These are phyloP conservation scores for Globisporangium emineosum DNA, from an alignment of 352 stramenopile genomes.

Conservation along the genomic window DNA sequence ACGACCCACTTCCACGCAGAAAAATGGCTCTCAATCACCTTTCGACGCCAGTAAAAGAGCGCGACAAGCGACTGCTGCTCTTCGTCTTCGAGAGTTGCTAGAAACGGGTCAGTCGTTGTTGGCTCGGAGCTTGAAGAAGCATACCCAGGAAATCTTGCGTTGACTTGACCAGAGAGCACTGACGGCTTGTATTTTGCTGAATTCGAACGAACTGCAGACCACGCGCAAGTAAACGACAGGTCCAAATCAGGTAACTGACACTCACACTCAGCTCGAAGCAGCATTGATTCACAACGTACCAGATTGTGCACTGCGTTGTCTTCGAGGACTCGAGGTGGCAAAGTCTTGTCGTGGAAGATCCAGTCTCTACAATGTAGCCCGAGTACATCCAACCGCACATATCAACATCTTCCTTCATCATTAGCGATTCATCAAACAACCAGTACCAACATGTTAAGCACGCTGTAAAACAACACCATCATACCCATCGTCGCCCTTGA, in stretches of 20 bases:
- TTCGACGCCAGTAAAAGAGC: conserved; percentile 43
- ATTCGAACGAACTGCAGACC: neutral
- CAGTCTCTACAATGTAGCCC: neutral
- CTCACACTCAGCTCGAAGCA: neutral
- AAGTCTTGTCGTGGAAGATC: neutral
- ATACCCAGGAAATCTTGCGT: neutral
- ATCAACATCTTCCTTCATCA: neutral
- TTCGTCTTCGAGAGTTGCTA: conserved; percentile 32
- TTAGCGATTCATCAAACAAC: neutral
- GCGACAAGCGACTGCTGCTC: conserved; percentile 41
- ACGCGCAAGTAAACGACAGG: neutral
- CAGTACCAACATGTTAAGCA: neutral
- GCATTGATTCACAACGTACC: neutral
- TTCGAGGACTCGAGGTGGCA: neutral
- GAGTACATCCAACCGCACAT: neutral
- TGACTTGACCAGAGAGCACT: neutral
- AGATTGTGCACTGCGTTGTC: neutral
- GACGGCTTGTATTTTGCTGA: neutral
- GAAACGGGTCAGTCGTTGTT: conserved; percentile 15
- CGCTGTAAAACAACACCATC: neutral
- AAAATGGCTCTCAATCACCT: conserved; percentile 38
- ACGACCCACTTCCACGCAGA: conserved; percentile 36
- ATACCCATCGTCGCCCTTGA: neutral
- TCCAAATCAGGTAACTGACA: neutral
- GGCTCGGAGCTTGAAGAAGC: conserved; percentile 6